phyloP scores from a whole-genome alignment of 768 basidiomycete genomes.

The Polyporus arcularius region DNA sequence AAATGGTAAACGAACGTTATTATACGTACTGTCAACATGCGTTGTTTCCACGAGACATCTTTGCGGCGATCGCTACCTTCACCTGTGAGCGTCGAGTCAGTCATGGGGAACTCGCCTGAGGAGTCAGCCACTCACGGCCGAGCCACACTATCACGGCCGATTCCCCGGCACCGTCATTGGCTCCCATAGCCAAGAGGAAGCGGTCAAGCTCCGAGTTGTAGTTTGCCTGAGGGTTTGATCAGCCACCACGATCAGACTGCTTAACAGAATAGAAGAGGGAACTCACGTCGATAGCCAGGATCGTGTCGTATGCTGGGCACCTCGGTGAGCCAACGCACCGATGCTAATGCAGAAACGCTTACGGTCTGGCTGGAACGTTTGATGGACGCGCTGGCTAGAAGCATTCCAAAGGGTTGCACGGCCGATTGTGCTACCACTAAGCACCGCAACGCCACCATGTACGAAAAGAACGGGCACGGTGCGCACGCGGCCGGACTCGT shows the following conservation, averaged over 20 bases:
- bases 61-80: no score
- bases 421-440: neutral
- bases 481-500: neutral
- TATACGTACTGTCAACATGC: no score
- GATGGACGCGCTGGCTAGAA: neutral
- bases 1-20: no score
- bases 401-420: neutral
- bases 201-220: neutral
- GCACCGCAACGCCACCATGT: neutral
- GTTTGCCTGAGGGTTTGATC: neutral
- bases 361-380: neutral
- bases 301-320: neutral
- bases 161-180: neutral
- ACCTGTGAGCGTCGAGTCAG: no score
- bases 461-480: neutral
- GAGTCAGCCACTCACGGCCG: neutral
- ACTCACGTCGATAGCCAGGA: neutral
- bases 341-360: neutral
- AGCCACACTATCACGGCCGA: neutral
- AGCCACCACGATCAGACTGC: neutral
- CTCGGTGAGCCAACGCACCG: neutral
- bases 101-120: no score
- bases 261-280: no score
- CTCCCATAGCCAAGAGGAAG: neutral
- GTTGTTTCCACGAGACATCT: no score